Base-by-base conservation (phyloP, 257 asterid species). In the Schizonepeta tenuifolia region DNA sequence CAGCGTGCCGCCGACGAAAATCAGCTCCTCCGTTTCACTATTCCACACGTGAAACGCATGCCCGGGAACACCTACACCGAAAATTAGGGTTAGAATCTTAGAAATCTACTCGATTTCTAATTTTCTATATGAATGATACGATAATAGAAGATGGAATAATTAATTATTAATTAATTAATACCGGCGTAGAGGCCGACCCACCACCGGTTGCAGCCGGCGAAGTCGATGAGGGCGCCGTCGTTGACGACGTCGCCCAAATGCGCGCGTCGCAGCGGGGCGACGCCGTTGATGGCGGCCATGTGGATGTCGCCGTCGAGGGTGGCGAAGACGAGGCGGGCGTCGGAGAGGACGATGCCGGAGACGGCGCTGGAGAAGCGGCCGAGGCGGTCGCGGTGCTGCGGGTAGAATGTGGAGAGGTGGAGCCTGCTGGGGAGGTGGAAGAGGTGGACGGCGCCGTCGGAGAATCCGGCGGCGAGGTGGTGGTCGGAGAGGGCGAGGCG, bases 131-230 rank as follows among this genome's bases (percentile, higher is more conserved):
- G 36, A 8, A 56, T 56, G 63, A 22, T 18, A 20, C 12, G 24
- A 12, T 6, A 57, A 26, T 26, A 33, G 67, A 61, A n/a, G 36
- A 17, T 47, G 54, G 5, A 47, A n/a, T 47, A 40, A 9, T 41
- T n/a, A n/a, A 58, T 28, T 28, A 6, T 0, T 24, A 24, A 24
- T 24, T 24, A 24, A 24, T 24, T 17, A 2, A 9, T 26, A 57
- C 96, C 96, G 79, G 96, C 97, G 65, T 85, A 90, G 21, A 92
- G 92, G 74, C 98, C 98, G 69, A 93, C 96, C 98, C 98, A 93
- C 98, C 98, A 90, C 62, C 74, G 88, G 60, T 69, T 20, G 73
- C 87, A 70, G 13, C 98, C 98, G 10, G 95, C 55, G 73, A 93
- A 93, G 73, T 93, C 98, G 4, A 89, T 92, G 20, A 93, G 79